These are phyloP conservation scores for Setomelanomma holmii DNA, from an alignment of 2,329 filamentous ascomycete species.

Conservation along the genomic window DNA sequence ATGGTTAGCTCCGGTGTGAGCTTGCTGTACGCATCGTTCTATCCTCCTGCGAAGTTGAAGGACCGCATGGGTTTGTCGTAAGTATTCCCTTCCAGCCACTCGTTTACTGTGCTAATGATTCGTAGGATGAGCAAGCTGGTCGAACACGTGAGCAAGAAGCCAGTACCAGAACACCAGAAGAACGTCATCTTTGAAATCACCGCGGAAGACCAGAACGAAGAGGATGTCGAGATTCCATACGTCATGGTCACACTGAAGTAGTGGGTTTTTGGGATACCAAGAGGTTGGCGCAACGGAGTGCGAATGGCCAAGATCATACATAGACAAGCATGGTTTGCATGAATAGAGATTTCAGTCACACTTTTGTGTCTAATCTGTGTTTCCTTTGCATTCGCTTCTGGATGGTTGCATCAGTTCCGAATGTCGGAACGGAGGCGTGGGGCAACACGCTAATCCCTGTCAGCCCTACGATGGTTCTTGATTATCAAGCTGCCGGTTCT, in stretches of 20 bases:
- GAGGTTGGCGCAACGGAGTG: background rate
- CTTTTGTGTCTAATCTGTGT: background rate
- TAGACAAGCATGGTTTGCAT: slow-evolving; percentile 30
- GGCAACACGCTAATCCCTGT: slow-evolving; percentile 32
- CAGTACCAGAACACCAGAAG: slow-evolving; percentile 88
- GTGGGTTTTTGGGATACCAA: background rate
- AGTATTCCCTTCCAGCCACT: slow-evolving; percentile 44
- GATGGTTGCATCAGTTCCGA: no score
- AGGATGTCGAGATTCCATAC: slow-evolving; percentile 97
- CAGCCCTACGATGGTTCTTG: slow-evolving; percentile 34
- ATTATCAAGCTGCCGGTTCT: slow-evolving; percentile 41
- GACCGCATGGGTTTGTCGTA: slow-evolving; percentile 77
- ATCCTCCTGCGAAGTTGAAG: slow-evolving; percentile 80
- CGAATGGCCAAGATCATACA: slow-evolving; percentile 3
- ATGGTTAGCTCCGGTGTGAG: slow-evolving; percentile 99
- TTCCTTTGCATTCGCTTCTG: no score
- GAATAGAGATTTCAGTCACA: slow-evolving; percentile 13
- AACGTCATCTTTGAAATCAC: slow-evolving; percentile 96
- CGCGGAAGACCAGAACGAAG: slow-evolving; percentile 83
- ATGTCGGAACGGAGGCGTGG: slow-evolving; percentile 23
- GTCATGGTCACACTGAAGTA: slow-evolving; percentile 82
- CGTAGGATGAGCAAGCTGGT: slow-evolving; percentile 84
- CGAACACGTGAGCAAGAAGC: slow-evolving; percentile 88
- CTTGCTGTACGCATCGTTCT: slow-evolving; percentile 92
- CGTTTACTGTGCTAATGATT: slow-evolving; percentile 27